Evolutionary conservation across 2,329 filamentous ascomycete genomes (phyloP).

Genomic region (Thelonectria discophora): DNA sequence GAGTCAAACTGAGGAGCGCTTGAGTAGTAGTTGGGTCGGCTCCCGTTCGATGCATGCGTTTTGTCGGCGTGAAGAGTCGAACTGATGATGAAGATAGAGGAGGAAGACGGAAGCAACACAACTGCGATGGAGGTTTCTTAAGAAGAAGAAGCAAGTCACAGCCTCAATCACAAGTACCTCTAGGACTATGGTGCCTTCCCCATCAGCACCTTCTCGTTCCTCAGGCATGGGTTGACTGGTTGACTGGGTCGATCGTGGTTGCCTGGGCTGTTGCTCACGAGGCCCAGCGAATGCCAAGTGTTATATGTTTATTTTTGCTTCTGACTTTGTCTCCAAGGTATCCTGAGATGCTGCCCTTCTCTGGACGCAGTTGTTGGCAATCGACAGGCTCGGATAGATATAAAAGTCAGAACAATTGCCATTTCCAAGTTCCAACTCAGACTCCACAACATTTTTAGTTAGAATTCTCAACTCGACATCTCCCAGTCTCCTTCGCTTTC

Average conservation of each 20-base stretch:
- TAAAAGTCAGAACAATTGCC: too few relatives aligned
- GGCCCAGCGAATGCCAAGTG: conserved; percentile 16
- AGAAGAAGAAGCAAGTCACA: conserved; percentile 10
- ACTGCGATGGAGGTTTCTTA: conserved; percentile 1
- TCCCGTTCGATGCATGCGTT: not conserved
- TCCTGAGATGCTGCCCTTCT: not conserved
- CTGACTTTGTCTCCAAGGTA: not conserved
- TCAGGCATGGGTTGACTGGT: conserved; percentile 31
- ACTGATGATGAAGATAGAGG: conserved; percentile 5
- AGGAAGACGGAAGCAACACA: not conserved
- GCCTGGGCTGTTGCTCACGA: conserved; percentile 29
- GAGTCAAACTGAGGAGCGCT: too few relatives aligned
- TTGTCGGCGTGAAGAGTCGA: not conserved
- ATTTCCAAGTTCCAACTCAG: too few relatives aligned
- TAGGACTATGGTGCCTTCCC: not conserved
- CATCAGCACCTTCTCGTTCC: conserved; percentile 22
- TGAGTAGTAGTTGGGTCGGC: too few relatives aligned
- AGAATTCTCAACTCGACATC: too few relatives aligned
- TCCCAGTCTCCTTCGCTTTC: too few relatives aligned
- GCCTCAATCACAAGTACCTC: conserved; percentile 6
- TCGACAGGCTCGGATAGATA: too few relatives aligned
- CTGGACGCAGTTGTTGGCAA: not conserved
- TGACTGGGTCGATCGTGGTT: conserved; percentile 26
- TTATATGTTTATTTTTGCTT: too few relatives aligned
- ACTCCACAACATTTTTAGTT: too few relatives aligned